Base-by-base conservation (phyloP, 371 early-diverging fungal genomes). In the Mortierella sp. region DNA sequence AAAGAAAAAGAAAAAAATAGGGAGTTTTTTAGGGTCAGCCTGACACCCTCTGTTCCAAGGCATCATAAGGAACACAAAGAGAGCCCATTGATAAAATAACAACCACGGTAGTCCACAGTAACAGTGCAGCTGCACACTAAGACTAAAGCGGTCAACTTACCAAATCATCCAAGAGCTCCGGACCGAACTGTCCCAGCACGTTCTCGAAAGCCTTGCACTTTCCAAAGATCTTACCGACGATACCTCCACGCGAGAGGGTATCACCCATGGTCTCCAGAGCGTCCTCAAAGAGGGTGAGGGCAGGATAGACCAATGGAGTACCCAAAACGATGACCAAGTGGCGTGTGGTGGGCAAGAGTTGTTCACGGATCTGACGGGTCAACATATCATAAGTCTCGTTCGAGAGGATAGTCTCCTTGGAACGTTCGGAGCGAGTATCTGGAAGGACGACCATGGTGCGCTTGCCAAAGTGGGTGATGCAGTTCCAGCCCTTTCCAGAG, bases 401-500 rank as follows among this genome's bases (percentile, higher is more conserved):
- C 1, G 84, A 79, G 44, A 90, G 83, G 43, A 94, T 86, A 50
- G 83, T 82, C 41, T 80, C 68, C 50, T 88, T 82, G 24, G 86
- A 78, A 27, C 95, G 87, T 76, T 93, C 93, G 55, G 86, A 89
- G 30, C 95, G 89, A 34, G 89, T 87, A 78, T 95, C 95, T 41
- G 66, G 66, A 31, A 92, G 71, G 14, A 86, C 88, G 24, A 94
- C 53, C 9, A 89, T 85, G 34, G 88, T 86, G 39, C 78, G 73
- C 9, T 90, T 87, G 17, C 94, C 94, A 21, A 92, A 64, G 11
- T 86, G 84, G 54, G 83, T 84, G 52, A 82, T 48, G 52, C 31
- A 31, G 53, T 52, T 57, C 58, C 53, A 88, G 48, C 86, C 80
- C 49, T 56, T 51, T 9, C 47, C 70, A 28, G 87, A 82, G 60